Evolutionary conservation across 768 basidiomycete genomes (phyloP).

Genomic region (Amyloporia xantha): DNA sequence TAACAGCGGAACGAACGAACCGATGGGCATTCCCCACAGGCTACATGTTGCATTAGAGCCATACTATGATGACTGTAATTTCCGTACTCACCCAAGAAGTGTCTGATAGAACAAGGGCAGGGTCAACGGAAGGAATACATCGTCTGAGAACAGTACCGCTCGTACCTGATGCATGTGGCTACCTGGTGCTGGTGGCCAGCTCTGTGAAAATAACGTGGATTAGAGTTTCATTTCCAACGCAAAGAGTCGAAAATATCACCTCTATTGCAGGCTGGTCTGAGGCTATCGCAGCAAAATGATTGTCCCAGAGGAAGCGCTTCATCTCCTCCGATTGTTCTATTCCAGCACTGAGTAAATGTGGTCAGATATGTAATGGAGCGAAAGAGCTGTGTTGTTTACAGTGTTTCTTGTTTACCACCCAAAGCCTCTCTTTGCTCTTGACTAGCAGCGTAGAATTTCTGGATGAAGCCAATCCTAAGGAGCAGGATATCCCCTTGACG

Average conservation of each 20-base stretch:
- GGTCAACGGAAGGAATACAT: neutral
- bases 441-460: slow-evolving; percentile 40
- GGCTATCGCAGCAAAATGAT: slow-evolving; percentile 65
- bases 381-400: slow-evolving; percentile 33
- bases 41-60: slow-evolving; percentile 25
- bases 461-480: slow-evolving; percentile 55
- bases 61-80: too few relatives aligned
- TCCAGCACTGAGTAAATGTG: slow-evolving; percentile 41
- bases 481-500: slow-evolving; percentile 55
- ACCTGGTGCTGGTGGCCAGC: slow-evolving; percentile 47
- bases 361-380: neutral
- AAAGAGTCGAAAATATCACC: slow-evolving; percentile 29
- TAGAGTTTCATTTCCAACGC: neutral
- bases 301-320: slow-evolving; percentile 73
- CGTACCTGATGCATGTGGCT: slow-evolving; percentile 51
- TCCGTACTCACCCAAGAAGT: slow-evolving; percentile 48
- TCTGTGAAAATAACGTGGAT: slow-evolving; percentile 23
- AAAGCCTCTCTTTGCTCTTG: slow-evolving; percentile 41
- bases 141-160: slow-evolving; percentile 1
- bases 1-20: slow-evolving; percentile 25
- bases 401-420: slow-evolving; percentile 37
- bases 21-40: slow-evolving; percentile 71
- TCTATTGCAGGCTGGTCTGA: slow-evolving; percentile 65
- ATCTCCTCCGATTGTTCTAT: slow-evolving; percentile 64
- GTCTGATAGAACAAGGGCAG: slow-evolving; percentile 32